Conservation (phyloP, 139 green algal genomes). For the Coccomyxa sp. region DNA sequence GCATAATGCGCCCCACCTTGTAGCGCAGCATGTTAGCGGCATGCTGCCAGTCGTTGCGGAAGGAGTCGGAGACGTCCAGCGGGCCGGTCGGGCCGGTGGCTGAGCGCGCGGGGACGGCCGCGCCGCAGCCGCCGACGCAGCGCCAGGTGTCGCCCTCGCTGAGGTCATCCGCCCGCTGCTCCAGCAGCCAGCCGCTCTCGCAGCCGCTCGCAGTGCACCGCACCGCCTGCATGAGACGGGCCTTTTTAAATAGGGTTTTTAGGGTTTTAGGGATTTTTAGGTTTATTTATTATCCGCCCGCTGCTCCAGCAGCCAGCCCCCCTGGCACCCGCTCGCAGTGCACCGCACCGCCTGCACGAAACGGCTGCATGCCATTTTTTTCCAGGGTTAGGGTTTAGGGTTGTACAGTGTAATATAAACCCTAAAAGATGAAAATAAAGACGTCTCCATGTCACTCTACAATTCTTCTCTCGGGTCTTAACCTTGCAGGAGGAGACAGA, state of each 20-base stretch:
- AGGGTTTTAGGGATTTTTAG: not conserved
- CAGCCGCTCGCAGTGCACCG: not conserved
- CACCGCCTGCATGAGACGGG: not conserved
- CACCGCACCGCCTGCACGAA: not conserved
- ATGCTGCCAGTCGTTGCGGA: not conserved
- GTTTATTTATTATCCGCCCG: not conserved
- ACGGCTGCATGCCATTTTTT: not conserved
- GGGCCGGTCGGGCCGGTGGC: not conserved
- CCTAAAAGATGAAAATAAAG: too few relatives aligned
- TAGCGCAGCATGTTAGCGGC: not conserved
- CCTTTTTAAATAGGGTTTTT: not conserved
- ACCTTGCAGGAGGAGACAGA: too few relatives aligned
- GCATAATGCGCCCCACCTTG: not conserved
- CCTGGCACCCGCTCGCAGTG: not conserved
- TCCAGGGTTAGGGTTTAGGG: not conserved
- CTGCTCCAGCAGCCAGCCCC: not conserved
- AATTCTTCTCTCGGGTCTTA: too few relatives aligned
- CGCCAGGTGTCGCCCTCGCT: not conserved
- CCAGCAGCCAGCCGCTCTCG: not conserved
- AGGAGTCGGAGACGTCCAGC: not conserved
- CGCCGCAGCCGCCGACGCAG: not conserved
- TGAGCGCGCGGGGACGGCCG: not conserved
- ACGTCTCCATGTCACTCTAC: too few relatives aligned
- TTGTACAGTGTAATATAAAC: too few relatives aligned
- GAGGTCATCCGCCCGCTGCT: not conserved